These are phyloP conservation scores for Solanum hybrid DNA, from an alignment of 305 asterid genomes.

Conservation along the genomic window DNA sequence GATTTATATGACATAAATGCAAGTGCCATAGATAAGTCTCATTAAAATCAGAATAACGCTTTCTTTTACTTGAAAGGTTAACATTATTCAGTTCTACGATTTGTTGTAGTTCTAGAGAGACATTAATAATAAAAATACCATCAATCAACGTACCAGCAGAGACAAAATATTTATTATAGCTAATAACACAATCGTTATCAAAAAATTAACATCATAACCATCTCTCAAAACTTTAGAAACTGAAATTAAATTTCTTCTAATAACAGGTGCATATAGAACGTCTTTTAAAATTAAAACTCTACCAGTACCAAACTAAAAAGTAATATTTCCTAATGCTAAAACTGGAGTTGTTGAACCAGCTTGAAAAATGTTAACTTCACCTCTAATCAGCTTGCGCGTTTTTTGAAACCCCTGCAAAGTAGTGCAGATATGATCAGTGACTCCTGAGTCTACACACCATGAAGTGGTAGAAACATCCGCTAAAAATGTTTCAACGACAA, in stretches of 20 bases:
- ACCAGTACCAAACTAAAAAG: not conserved
- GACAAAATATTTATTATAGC: not conserved
- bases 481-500: not conserved
- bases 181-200: not conserved
- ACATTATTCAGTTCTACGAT: not conserved
- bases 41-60: no score
- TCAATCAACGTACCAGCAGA: not conserved
- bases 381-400: not conserved
- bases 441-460: not conserved
- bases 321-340: not conserved
- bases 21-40: not conserved
- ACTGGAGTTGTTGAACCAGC: not conserved
- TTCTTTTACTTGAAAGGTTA: not conserved
- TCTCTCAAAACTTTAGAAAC: not conserved
- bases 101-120: not conserved
- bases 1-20: not conserved
- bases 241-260: not conserved
- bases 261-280: not conserved
- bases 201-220: not conserved
- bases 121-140: not conserved
- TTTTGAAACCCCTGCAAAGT: not conserved
- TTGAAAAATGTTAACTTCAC: not conserved
- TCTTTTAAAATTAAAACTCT: not conserved
- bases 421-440: not conserved
- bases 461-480: not conserved